A percentile compares a stretch with the other conserved stretches of the same genome.
Evolutionary conservation across 2,329 filamentous ascomycete genomes (phyloP).

Genomic region (Diaporthe sp.): DNA sequence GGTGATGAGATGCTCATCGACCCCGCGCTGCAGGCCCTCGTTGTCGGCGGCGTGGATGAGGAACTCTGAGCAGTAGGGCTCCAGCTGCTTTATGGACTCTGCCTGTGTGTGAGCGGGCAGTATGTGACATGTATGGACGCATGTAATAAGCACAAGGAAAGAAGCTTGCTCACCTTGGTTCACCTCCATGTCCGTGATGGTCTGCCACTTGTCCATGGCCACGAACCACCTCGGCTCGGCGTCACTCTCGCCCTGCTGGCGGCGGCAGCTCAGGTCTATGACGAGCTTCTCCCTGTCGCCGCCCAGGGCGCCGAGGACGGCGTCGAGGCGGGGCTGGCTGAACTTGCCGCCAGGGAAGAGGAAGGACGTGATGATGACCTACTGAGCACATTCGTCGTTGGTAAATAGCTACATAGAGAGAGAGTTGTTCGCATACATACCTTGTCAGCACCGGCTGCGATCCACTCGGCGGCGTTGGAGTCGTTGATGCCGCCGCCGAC

Average conservation of each 20-base stretch:
- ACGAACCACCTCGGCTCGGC: slow-evolving; percentile 78
- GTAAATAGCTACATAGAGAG: neutral
- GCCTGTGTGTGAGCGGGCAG: slow-evolving; percentile 8
- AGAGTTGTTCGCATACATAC: slow-evolving; percentile 58
- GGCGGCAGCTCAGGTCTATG: slow-evolving; percentile 93
- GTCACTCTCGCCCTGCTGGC: slow-evolving; percentile 71
- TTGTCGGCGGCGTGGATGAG: slow-evolving; percentile 97
- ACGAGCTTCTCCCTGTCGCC: slow-evolving; percentile 86
- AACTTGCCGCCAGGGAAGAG: slow-evolving; percentile 90
- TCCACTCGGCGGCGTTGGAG: slow-evolving; percentile 86
- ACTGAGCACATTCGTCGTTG: slow-evolving; percentile 47
- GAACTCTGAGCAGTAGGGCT: slow-evolving; percentile 96
- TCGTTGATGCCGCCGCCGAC: slow-evolving; percentile 95
- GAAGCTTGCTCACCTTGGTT: slow-evolving; percentile 74
- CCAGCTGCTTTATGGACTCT: slow-evolving; percentile 85
- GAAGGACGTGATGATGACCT: slow-evolving; percentile 98
- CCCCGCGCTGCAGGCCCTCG: slow-evolving; percentile 91
- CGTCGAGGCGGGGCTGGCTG: slow-evolving; percentile 80
- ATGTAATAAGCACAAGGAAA: neutral
- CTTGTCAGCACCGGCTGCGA: slow-evolving; percentile 90
- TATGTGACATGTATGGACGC: too few species aligned
- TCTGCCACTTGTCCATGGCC: slow-evolving; percentile 99
- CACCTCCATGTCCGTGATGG: slow-evolving; percentile 95
- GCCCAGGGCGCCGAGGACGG: slow-evolving; percentile 79
- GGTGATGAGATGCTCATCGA: slow-evolving; percentile 87